Evolutionary conservation across 371 early-diverging fungal species (phyloP), one percentile per base, ranked within the genome.

Genomic region (Neoconidiobolus thromboides): DNA sequence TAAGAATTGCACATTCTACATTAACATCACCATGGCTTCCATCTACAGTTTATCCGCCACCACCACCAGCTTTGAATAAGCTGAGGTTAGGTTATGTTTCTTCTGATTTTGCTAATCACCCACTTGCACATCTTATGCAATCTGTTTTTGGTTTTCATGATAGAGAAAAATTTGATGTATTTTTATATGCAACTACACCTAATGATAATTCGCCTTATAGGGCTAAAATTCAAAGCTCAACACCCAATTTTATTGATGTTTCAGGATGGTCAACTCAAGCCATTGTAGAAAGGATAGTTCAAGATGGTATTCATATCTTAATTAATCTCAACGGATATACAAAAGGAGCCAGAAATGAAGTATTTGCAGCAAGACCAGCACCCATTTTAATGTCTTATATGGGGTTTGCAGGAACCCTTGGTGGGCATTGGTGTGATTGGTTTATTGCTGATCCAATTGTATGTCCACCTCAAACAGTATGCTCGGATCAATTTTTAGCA

Each of bases 241-340:
- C 41, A 26, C 47, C 6, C 12, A 46, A 44, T 10, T 90, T 93
- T 65, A 38, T 85, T 1, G 87, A 91, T 67, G 87, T 88, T 1
- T 75, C 80, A 0, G 66, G 71, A 1, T 87, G 88, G 87, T 71
- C 81, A 9, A 77, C 80, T 41, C 78, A 85, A 62, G 80, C 79
- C n/a, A 82, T 92, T 51, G 80, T 86, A 6, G 85, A 87, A 58
- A 78, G 74, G 12, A 76, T 93, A 47, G 65, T 74, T 1, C 67
- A 63, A 1, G 93, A 94, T 61, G 78, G 82, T 26, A 87, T 92
- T 59, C 93, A 94, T 65, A 75, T 94, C 2, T 71, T 94, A 38
- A 76, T 87, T 61, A 91, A 94, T 61, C 69, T 94, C 60, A 93
- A 93, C 67, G 95, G 95, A 1, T 92, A 93, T 67, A 94, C 93